Conservation (phyloP, 306 rosid species). For the Cajanus cajan region DNA sequence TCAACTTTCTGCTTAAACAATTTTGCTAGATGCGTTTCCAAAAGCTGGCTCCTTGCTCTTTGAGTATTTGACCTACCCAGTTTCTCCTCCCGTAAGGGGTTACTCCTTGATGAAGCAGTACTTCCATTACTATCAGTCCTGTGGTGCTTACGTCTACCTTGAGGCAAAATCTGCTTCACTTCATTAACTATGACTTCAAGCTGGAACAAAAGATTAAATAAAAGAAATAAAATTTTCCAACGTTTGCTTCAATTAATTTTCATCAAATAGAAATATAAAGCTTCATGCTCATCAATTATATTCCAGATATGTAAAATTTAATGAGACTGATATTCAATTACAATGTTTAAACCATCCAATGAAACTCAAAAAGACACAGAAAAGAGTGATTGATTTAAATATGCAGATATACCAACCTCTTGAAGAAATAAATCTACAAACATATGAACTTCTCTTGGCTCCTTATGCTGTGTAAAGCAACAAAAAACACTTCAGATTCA, state of each 20-base stretch:
- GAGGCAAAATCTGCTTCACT: slow-evolving; percentile 83
- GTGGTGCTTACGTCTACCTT: slow-evolving; percentile 70
- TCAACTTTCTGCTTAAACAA: slow-evolving; percentile 91
- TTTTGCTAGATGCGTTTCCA: slow-evolving; percentile 96
- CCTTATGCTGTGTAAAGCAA: slow-evolving; percentile 82
- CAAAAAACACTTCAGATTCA: slow-evolving; percentile 28
- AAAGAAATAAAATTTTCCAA: slow-evolving; percentile 21
- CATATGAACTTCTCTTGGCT: slow-evolving; percentile 97
- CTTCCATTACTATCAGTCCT: slow-evolving; percentile 90
- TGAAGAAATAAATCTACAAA: slow-evolving; percentile 89
- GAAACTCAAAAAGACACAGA: slow-evolving; percentile 22
- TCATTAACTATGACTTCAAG: slow-evolving; percentile 65
- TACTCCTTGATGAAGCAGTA: slow-evolving; percentile 83
- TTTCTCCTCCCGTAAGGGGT: slow-evolving; percentile 82
- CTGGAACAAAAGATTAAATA: slow-evolving; percentile 44
- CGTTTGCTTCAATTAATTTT: neutral
- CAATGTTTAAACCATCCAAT: slow-evolving; percentile 11
- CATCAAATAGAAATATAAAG: neutral
- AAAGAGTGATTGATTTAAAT: neutral
- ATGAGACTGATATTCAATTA: neutral
- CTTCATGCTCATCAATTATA: slow-evolving; percentile 5
- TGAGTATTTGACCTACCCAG: slow-evolving; percentile 71
- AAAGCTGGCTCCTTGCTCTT: slow-evolving; percentile 89
- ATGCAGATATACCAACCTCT: slow-evolving; percentile 62
- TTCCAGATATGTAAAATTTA: neutral